Percentiles rank a stretch among this genome's conserved stretches.
Evolutionary conservation across 345 rosid species (phyloP).

Genomic region (Aquilaria sinensis): DNA sequence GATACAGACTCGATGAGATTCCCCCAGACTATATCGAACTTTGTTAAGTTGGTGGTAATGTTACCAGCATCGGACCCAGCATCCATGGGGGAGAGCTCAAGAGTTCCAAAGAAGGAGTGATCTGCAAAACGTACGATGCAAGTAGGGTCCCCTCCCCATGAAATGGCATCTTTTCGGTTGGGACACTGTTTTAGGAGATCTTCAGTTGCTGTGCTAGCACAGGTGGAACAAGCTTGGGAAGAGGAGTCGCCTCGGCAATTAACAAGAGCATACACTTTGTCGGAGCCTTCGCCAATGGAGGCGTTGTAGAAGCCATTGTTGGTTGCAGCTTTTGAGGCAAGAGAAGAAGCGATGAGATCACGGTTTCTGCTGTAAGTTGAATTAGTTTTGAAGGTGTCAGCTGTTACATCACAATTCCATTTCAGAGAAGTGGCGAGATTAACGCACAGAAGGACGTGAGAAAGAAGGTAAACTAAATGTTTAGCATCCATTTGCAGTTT

Average conservation of each 20-base stretch:
- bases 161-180: constrained; percentile 8
- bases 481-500: background rate
- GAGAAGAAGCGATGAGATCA: constrained; percentile 7
- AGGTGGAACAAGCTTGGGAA: background rate
- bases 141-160: background rate
- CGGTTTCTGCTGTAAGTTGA: constrained; percentile 11
- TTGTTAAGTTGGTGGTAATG: constrained; percentile 5
- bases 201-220: background rate
- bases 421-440: background rate
- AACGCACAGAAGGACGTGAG: background rate
- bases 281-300: constrained; percentile 2
- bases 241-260: constrained; percentile 20
- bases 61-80: background rate
- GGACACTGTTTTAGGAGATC: constrained; percentile 6
- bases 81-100: constrained; percentile 11
- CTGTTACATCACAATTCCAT: background rate
- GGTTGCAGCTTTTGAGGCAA: background rate
- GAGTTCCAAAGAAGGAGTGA: background rate
- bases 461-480: background rate
- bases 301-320: constrained; percentile 6
- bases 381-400: too few species aligned
- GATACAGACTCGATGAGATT: constrained; percentile 15
- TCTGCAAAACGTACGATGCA: constrained; percentile 16
- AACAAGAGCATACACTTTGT: constrained; percentile 16
- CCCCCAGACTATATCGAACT: constrained; percentile 26